Evolutionary conservation across 495 filamentous ascomycete species (phyloP).

Genomic region (Haplographium delicatum): DNA sequence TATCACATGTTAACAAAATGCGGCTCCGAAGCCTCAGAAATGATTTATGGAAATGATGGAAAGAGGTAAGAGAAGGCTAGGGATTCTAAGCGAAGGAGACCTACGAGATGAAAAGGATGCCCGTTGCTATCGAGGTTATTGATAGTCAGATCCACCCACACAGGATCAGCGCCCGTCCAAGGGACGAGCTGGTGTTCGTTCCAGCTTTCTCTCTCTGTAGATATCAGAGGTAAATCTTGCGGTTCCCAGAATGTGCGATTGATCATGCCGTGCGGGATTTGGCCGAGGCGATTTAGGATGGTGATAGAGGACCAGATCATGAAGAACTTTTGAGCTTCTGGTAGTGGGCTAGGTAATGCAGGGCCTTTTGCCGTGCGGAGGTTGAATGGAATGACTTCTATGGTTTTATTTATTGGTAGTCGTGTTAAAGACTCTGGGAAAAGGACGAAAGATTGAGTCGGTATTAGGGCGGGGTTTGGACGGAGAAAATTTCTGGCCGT

Average conservation of each 20-base stretch:
- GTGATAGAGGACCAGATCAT: neutral
- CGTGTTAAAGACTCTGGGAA: neutral
- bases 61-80: no score
- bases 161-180: slow-evolving; percentile 1
- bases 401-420: neutral
- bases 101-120: neutral
- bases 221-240: neutral
- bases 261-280: neutral
- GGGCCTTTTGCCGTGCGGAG: neutral
- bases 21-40: no score
- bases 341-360: neutral
- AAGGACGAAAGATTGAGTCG: neutral
- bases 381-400: neutral
- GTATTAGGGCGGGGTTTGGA: neutral
- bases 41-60: neutral
- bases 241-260: neutral
- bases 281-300: no score
- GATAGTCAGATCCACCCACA: neutral
- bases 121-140: neutral
- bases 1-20: neutral
- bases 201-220: slow-evolving; percentile 3
- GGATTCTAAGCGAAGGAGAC: no score
- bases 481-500: neutral
- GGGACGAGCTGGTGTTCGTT: slow-evolving; percentile 27
- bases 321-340: neutral